These are phyloP conservation scores for Synchytrium microbalum DNA, from an alignment of 371 early-diverging fungal genomes.

Conservation along the genomic window DNA sequence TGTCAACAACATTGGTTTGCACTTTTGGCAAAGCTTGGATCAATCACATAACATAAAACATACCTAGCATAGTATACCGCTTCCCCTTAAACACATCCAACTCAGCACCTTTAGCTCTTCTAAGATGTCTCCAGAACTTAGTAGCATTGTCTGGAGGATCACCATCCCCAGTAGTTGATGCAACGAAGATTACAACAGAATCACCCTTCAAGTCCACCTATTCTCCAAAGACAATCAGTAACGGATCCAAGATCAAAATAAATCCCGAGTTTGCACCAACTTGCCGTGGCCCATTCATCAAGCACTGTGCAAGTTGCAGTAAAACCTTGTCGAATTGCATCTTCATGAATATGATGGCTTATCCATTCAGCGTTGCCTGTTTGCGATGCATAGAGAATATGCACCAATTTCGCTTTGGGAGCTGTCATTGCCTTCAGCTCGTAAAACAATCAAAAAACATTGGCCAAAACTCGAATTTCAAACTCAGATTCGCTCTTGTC, in stretches of 20 bases:
- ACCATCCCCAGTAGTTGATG: constrained; percentile 92
- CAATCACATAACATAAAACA: background rate
- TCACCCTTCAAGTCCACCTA: constrained; percentile 16
- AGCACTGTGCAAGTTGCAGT: constrained; percentile 48
- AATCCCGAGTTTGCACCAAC: constrained; percentile 5
- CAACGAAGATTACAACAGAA: constrained; percentile 59
- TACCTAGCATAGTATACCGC: constrained; percentile 19
- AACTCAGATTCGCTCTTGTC: too few species aligned
- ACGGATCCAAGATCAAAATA: background rate
- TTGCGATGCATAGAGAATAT: constrained; percentile 79
- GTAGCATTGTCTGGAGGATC: constrained; percentile 89
- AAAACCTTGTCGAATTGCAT: constrained; percentile 64
- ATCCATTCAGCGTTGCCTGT: constrained; percentile 93
- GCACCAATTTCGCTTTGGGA: constrained; percentile 7
- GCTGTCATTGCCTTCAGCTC: too few species aligned
- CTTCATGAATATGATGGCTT: constrained; percentile 68
- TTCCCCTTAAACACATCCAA: constrained; percentile 20
- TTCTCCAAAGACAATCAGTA: constrained; percentile 2
- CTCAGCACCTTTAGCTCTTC: constrained; percentile 35
- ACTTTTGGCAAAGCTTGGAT: background rate
- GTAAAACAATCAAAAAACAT: too few species aligned
- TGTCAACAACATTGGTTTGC: background rate
- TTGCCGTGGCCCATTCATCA: constrained; percentile 64
- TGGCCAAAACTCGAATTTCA: too few species aligned
- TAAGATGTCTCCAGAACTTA: constrained; percentile 77